Conservation (phyloP, 805 yeast species). For the Candida fluviatilis region DNA sequence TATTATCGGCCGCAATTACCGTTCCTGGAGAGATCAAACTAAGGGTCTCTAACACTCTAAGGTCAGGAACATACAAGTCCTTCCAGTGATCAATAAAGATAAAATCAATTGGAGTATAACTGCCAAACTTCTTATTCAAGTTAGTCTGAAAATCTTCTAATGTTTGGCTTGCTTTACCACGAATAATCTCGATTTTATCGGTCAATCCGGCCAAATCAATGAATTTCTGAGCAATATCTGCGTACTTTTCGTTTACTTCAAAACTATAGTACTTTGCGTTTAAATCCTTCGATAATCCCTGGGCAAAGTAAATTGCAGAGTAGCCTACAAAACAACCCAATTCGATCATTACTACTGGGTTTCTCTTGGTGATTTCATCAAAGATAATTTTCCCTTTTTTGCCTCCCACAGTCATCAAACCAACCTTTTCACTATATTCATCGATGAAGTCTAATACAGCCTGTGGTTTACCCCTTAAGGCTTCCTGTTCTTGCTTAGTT, state of each 20-base stretch:
- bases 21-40: constrained; percentile 38
- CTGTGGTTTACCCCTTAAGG: constrained; percentile 26
- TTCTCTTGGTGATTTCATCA: constrained; percentile 17
- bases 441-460: constrained; percentile 28
- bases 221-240: constrained; percentile 22
- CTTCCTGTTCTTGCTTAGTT: constrained; percentile 18
- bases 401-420: constrained; percentile 31
- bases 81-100: constrained; percentile 40
- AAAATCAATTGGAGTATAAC: constrained; percentile 25
- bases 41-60: constrained; percentile 37
- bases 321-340: constrained; percentile 34
- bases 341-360: constrained; percentile 27
- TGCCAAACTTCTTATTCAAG: constrained; percentile 4
- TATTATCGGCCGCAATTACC: constrained; percentile 35
- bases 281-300: constrained; percentile 17
- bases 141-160: constrained; percentile 22
- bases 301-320: constrained; percentile 32
- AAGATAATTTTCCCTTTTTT: constrained; percentile 23
- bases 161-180: constrained; percentile 27
- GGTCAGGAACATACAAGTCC: constrained; percentile 35
- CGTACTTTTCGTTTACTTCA: constrained; percentile 28
- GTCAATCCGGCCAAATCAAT: constrained; percentile 32
- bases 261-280: constrained; percentile 30
- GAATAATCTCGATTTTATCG: constrained; percentile 24
- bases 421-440: constrained; percentile 13